Evolutionary conservation across 352 stramenopile genomes (phyloP).

Genomic region (Globisporangium nagaii): DNA sequence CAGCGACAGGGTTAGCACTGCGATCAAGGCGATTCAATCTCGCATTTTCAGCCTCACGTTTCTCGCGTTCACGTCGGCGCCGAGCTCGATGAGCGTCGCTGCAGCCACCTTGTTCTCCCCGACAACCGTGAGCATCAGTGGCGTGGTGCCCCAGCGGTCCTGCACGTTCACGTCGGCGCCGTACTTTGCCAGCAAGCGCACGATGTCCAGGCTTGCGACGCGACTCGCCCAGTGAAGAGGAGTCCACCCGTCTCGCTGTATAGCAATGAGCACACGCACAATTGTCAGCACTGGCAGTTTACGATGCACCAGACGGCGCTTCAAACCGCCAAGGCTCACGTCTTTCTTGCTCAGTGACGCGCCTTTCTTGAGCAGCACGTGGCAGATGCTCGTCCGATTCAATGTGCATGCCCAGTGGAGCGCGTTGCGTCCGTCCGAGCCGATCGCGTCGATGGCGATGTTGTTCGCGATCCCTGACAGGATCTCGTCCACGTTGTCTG

Average conservation of each 20-base stretch:
- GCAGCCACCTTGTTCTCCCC: constrained; percentile 57
- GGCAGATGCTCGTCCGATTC: constrained; percentile 69
- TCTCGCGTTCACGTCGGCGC: constrained; percentile 53
- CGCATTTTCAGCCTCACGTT: constrained; percentile 35
- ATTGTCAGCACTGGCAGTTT: no score
- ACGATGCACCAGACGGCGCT: no score
- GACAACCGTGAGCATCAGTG: constrained; percentile 74
- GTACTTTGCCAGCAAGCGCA: constrained; percentile 73
- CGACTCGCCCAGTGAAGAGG: constrained; percentile 74
- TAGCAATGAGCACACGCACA: neutral
- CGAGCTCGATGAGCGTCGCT: constrained; percentile 64
- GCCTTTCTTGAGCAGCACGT: constrained; percentile 80
- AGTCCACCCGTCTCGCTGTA: constrained; percentile 68
- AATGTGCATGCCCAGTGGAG: constrained; percentile 77
- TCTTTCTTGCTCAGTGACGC: constrained; percentile 74
- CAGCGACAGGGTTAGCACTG: neutral
- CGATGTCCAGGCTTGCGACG: constrained; percentile 66
- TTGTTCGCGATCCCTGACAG: constrained; percentile 63
- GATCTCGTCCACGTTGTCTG: constrained; percentile 76
- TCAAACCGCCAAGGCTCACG: constrained; percentile 17
- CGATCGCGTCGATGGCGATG: constrained; percentile 67
- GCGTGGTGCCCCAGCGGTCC: constrained; percentile 72
- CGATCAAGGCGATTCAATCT: neutral
- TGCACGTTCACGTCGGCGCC: constrained; percentile 67
- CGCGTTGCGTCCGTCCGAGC: constrained; percentile 71